Evolutionary conservation across 306 rosid species (phyloP), one percentile per base, ranked within the genome.

Genomic region (Quercus alba): DNA sequence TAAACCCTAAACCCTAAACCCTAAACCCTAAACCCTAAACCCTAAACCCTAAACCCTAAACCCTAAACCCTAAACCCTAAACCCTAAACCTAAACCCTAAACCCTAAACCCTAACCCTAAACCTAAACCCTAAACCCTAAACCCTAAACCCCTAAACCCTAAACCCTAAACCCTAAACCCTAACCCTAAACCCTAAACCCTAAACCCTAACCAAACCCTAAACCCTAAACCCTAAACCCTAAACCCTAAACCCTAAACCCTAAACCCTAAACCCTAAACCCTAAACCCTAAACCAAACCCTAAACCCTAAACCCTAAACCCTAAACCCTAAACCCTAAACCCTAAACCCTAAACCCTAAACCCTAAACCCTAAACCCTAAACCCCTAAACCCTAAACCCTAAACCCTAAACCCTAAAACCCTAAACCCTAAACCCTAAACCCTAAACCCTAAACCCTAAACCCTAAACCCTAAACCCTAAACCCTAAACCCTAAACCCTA

Each of bases 381-480:
- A 77, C 31, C 81, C 81, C 68, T 64, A 77, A 77, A 49, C 74
- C 80, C 63, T n/a, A 63, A 77, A 63, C 49, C 73, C 63, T n/a
- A 56, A 78, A 78, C 76, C 82, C 30, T 59, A 35, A 56, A 78
- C 71, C 71, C 82, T 30, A 30, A 30, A 30, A n/a, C 82, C 38
- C 20, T 30, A 30, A 79, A 73, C 72, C 82, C 82, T 62, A 58
- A 79, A 72, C 72, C 82, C 77, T 49, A 58, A 79, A 72, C 72
- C 82, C 77, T 62, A 72, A 79, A 28, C 30, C 73, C 80, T 72
- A 79, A 79, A 58, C 63, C 78, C 78, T 38, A 17, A 79, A 72
- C 59, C 78, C 82, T 49, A 55, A 72, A 28, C 26, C 77, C 82
- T 74, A 58, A 79, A 28, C 30, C 30, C 30, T 28, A 28, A 28